Evolutionary conservation across 2,329 filamentous ascomycete species (phyloP).

Genomic region (Xylaria arbuscula): DNA sequence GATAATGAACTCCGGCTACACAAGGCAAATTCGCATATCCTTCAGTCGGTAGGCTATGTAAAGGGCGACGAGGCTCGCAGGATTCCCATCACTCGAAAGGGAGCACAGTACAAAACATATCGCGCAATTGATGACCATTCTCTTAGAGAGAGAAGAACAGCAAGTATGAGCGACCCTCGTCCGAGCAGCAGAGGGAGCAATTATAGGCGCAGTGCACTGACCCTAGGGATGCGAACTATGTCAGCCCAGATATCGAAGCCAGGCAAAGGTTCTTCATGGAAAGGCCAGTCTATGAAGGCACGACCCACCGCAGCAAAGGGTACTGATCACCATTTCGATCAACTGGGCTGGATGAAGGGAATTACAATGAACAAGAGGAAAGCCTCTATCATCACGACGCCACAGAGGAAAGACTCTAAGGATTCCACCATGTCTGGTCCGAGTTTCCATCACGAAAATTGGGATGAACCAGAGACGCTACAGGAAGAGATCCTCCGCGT

Average conservation of each 20-base stretch:
- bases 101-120: conserved; percentile 87
- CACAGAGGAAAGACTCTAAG: conserved; percentile 64
- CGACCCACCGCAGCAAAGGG: conserved; percentile 57
- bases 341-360: conserved; percentile 77
- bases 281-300: conserved; percentile 69
- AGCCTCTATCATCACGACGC: conserved; percentile 53
- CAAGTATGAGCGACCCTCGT: conserved; percentile 71
- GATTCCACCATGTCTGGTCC: conserved; percentile 64
- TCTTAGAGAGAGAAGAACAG: conserved; percentile 67
- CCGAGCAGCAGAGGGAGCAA: conserved; percentile 57
- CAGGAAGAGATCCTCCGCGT: conserved; percentile 74
- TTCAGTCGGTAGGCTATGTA: conserved; percentile 77
- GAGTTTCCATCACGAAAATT: conserved; percentile 65
- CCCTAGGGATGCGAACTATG: conserved; percentile 58
- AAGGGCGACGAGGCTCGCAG: conserved; percentile 74
- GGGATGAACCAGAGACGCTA: conserved; percentile 70
- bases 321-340: conserved; percentile 62
- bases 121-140: conserved; percentile 73
- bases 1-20: conserved; percentile 86
- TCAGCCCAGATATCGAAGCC: conserved; percentile 54
- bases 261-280: conserved; percentile 58
- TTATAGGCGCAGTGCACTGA: conserved; percentile 58
- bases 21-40: conserved; percentile 71
- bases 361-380: conserved; percentile 72
- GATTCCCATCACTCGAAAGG: conserved; percentile 82